Evolutionary conservation across 2,329 filamentous ascomycete genomes (phyloP).

Genomic region (Phaeoacremonium minimum): DNA sequence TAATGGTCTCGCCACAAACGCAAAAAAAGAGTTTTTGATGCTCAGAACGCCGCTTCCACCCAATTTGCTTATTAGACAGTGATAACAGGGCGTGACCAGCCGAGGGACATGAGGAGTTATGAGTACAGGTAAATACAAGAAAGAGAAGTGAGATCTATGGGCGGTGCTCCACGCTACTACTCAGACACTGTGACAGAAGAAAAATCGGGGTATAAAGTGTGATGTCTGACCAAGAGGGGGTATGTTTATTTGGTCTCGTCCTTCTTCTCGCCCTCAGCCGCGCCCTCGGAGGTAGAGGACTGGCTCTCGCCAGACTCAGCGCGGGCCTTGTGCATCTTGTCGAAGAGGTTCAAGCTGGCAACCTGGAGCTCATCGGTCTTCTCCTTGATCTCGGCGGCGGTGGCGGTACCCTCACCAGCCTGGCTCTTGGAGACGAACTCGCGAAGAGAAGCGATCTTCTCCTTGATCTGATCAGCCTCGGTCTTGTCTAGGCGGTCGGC

Average conservation of each 20-base stretch:
- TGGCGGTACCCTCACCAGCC: constrained; percentile 80
- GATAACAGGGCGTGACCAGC: constrained; percentile 27
- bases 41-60: constrained; percentile 46
- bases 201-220: constrained; percentile 4
- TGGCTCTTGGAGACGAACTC: constrained; percentile 94
- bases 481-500: constrained; percentile 95
- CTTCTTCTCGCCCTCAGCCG: constrained; percentile 72
- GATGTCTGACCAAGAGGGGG: no score
- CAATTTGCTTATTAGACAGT: constrained; percentile 41
- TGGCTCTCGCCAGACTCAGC: constrained; percentile 59
- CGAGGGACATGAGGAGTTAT: constrained; percentile 32
- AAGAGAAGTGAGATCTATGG: constrained; percentile 24
- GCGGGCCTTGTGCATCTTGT: constrained; percentile 99
- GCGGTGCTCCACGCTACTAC: constrained; percentile 17
- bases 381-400: constrained; percentile 91
- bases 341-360: constrained; percentile 92
- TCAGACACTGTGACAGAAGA: constrained; percentile 11
- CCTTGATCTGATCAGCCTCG: constrained; percentile 86
- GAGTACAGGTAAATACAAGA: constrained; percentile 46
- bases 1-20: constrained; percentile 28
- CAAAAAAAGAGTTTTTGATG: constrained; percentile 38
- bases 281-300: constrained; percentile 41
- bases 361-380: constrained; percentile 98
- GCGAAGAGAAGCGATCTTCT: constrained; percentile 84
- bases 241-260: constrained; percentile 65